Base-by-base conservation (phyloP, 129 eudicot species). In the Helichrysum umbraculigerum region DNA sequence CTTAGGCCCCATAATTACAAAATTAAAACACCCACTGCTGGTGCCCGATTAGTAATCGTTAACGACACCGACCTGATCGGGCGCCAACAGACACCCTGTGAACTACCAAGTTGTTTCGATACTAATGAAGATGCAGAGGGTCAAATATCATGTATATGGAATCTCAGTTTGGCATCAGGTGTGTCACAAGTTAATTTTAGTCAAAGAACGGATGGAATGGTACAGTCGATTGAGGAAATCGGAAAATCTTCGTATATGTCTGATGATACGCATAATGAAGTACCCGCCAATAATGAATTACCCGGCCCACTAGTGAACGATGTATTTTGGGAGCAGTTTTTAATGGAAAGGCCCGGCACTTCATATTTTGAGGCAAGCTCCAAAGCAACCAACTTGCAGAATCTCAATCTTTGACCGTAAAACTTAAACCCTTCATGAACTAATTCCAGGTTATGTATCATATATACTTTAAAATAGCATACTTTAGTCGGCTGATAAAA, bases 91-190 rank as follows among this genome's bases (percentile, higher is more conserved):
- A n/a, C n/a, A 32, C 25, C 69, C 20, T 32, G 71, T n/a, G n/a
- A n/a, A n/a, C n/a, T n/a, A n/a, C n/a, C n/a, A n/a, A n/a, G n/a
- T n/a, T n/a, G n/a, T n/a, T n/a, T n/a, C n/a, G n/a, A n/a, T 67
- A 21, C 29, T 21, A 5, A 61, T 28, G 67, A 67, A 67, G 71
- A 67, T n/a, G 54, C 52, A 4, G 69, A 64, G 22, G 54, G 54
- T 37, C 28, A 67, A 8, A 3, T 67, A 8, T 39, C 52, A 0
- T 35, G 71, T 41, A 12, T n/a, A 34, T 9, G 37, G 54, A 39
- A 67, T 67, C 71, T 66, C 20, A 34, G 71, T 67, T 67, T 67
- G 52, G 71, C 71, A 37, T 66, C 71, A 37, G 22, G 71, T 66
- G 52, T 37, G 51, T 66, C 71, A 66, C 32, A 66, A 35, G 71